These are phyloP conservation scores for Capniomyces stellatus DNA, from an alignment of 371 early-diverging fungal genomes.

Conservation along the genomic window DNA sequence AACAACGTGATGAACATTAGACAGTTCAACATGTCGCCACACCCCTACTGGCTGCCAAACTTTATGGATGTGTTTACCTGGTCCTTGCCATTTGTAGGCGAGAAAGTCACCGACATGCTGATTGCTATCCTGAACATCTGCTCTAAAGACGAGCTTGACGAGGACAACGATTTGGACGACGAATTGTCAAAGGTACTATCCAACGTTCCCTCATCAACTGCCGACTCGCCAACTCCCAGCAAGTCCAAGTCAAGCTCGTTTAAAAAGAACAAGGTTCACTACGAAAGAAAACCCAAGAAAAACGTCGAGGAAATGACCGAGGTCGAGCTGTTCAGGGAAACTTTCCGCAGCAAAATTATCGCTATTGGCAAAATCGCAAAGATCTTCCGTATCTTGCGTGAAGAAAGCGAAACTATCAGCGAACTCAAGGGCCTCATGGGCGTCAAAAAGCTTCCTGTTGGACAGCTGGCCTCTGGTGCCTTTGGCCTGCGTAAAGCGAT, in stretches of 20 bases:
- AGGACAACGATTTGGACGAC: slow-evolving; percentile 1
- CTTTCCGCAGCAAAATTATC: slow-evolving; percentile 42
- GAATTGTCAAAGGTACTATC: background rate
- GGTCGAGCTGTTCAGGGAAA: background rate
- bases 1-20: slow-evolving; percentile 94
- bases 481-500: slow-evolving; percentile 82
- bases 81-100: slow-evolving; percentile 96
- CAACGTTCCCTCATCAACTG: background rate
- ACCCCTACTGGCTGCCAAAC: slow-evolving; percentile 93
- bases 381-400: slow-evolving; percentile 71
- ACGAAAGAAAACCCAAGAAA: background rate
- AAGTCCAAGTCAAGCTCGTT: background rate
- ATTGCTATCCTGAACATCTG: slow-evolving; percentile 72
- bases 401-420: slow-evolving; percentile 75
- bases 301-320: background rate
- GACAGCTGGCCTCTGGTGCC: slow-evolving; percentile 71
- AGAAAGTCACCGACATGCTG: slow-evolving; percentile 93
- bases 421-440: slow-evolving; percentile 84
- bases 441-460: slow-evolving; percentile 61
- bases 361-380: slow-evolving; percentile 83
- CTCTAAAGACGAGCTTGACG: slow-evolving; percentile 20
- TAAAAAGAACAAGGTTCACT: background rate
- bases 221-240: background rate
- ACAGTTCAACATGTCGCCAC: slow-evolving; percentile 70
- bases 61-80: slow-evolving; percentile 82